Evolutionary conservation across 306 rosid genomes (phyloP), one percentile per base, ranked within the genome.

Genomic region (Medicago lupulina): DNA sequence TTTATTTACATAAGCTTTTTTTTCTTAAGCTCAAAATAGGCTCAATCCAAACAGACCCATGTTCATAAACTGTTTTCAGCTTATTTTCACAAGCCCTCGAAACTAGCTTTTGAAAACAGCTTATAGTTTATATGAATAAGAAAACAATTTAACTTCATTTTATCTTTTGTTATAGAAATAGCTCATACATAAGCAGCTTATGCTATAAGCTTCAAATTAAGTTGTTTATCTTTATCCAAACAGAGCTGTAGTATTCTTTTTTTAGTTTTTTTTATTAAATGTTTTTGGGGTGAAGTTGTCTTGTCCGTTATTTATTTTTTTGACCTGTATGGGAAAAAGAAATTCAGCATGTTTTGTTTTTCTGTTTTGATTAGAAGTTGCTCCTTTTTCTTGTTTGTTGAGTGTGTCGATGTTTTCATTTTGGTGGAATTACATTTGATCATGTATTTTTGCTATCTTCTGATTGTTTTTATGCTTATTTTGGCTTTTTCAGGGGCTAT

Each of bases 401-500:
- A 17, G 46, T 69, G n/a, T 5, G 31, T 15, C 2, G 18, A 39
- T 1, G 54, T 36, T 36, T 40, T 38, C 51, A 43, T 16, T 46
- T 19, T 12, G 28, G 36, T 77, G 34, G 36, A 36, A n/a, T 70
- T 38, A 17, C 23, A 69, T 31, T 75, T 15, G 25, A 9, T 61
- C 34, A 25, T 16, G 55, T 71, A 1, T 67, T 60, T 10, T 62
- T 69, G 6, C 53, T 21, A 13, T 46, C 2, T 34, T 70, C 11
- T 76, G 8, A 39, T 51, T n/a, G n/a, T 63, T 49, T 50, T 8
- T 18, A 13, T 43, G 11, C 1, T 9, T 55, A 4, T 1, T 55
- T 75, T 54, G 57, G 17, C 21, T 12, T 11, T 51, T 51, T 63
- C 67, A 96, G 99, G 89, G 99, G 99, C 60, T 96, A 96, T 74